Evolutionary conservation across 1,139 yeast genomes (phyloP), one percentile per base, ranked within the genome.

Genomic region (Geotrichum klebahnii): DNA sequence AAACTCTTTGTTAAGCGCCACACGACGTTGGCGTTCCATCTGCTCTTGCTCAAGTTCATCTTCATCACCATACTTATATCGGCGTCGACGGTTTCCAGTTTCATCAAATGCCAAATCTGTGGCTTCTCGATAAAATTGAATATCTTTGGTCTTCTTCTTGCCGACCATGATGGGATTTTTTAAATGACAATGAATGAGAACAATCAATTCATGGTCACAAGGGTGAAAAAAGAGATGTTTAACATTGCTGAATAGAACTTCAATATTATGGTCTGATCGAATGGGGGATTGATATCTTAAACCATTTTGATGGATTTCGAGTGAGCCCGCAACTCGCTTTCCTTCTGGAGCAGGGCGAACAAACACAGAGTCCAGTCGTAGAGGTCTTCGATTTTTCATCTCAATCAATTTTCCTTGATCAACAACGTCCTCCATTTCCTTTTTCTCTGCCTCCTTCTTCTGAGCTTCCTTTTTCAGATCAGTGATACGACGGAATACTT

Each of bases 31-130:
- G 71, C 97, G 82, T 71, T 92, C 99, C 69, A 92, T 97, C 70
- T 92, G 97, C 71, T 94, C 99, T 68, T 92, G 97, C 70, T 94
- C 98, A 58, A 94, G 75, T 71, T 92, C 99, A 68, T 92, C 98
- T 69, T 92, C 98, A 66, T 92, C 99, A 50, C 98, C 99, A 64
- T 92, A 92, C 65, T 96, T 74, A 74, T 89, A 87, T 61, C 82
- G 79, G 59, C 84, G 83, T 74, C 89, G 87, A 56, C 95, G 80
- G 55, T 95, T 95, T 55, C 97, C 96, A 33, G 99, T 92, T 70
- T 92, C 99, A 69, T 92, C 99, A 62, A 88, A 89, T 2, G 96
- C 84, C 77, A 90, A 85, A 66, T 92, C 99, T 46, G 95, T 82
- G 12, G 97, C 97, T 68, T 92, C 99, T 59, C 97, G 78, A 71